Evolutionary conservation across 805 yeast genomes (phyloP).

Genomic region (Saccharomycopsis schoenii): DNA sequence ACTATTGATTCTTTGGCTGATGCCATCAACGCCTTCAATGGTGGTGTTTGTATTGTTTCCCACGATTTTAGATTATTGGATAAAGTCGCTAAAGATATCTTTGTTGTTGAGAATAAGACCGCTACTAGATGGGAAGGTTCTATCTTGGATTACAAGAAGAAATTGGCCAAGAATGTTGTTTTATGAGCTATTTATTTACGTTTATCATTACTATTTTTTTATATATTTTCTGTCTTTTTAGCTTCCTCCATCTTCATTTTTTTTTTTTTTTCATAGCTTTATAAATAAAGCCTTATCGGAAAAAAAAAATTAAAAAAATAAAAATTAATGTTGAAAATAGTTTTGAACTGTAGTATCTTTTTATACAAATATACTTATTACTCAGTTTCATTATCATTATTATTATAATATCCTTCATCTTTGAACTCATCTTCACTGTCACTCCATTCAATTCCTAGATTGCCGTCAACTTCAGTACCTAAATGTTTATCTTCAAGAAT

Average conservation of each 20-base stretch:
- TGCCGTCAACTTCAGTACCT: constrained; percentile 6
- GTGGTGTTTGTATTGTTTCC: constrained; percentile 97
- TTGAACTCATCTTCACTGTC: constrained; percentile 16
- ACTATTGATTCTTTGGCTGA: constrained; percentile 96
- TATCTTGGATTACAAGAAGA: constrained; percentile 86
- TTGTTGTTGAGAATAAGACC: constrained; percentile 88
- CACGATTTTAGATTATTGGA: constrained; percentile 98
- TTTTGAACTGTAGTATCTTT: not conserved
- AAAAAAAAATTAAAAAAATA: not conserved
- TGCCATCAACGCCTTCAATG: constrained; percentile 88
- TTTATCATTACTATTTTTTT: not conserved
- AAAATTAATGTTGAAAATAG: not conserved
- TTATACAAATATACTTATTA: not conserved
- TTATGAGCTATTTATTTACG: constrained; percentile 30
- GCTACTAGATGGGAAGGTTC: constrained; percentile 95
- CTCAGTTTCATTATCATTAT: not conserved
- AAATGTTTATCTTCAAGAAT: constrained; percentile 7
- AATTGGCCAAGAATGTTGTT: constrained; percentile 85
- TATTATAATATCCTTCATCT: constrained; percentile 8
- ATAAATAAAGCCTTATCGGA: not conserved
- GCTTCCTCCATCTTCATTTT: not conserved
- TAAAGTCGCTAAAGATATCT: constrained; percentile 95
- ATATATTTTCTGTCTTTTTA: not conserved
- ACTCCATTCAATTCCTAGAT: not conserved
- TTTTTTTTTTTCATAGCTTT: not conserved